These are phyloP conservation scores for Radiomyces spectabilis DNA, from an alignment of 192 early-diverging fungal species.

Conservation along the genomic window DNA sequence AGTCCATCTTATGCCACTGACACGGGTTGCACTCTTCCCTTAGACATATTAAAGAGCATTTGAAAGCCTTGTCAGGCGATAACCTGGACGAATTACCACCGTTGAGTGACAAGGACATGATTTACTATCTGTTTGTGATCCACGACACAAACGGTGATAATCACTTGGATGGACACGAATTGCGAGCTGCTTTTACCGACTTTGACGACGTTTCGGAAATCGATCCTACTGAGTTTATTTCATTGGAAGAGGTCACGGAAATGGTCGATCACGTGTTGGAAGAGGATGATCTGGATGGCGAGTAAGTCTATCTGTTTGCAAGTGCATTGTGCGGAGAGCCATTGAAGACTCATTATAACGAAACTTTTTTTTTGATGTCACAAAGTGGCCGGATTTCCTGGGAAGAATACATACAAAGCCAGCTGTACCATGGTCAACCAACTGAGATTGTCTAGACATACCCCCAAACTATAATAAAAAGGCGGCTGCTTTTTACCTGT, in stretches of 20 bases:
- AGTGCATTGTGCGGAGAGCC: not conserved
- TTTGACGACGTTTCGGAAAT: slow-evolving; percentile 26
- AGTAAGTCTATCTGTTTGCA: slow-evolving; percentile 40
- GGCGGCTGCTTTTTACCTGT: not conserved
- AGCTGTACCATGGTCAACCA: slow-evolving; percentile 35
- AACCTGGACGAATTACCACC: slow-evolving; percentile 31
- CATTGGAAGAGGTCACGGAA: slow-evolving; percentile 43
- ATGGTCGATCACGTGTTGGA: slow-evolving; percentile 69
- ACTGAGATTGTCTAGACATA: not conserved
- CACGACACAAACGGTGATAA: slow-evolving; percentile 69
- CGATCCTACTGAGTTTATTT: slow-evolving; percentile 19
- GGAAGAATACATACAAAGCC: slow-evolving; percentile 50
- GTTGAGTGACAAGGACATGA: slow-evolving; percentile 47
- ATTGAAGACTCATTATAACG: not conserved
- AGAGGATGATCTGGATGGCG: slow-evolving; percentile 70
- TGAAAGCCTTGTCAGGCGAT: slow-evolving; percentile 32
- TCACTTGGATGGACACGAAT: slow-evolving; percentile 71
- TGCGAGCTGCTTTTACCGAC: slow-evolving; percentile 51
- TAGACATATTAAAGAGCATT: slow-evolving; percentile 48
- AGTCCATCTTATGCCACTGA: not conserved
- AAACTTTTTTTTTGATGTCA: not conserved
- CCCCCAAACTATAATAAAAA: not conserved
- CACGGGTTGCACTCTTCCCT: not conserved
- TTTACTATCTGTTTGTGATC: slow-evolving; percentile 63
- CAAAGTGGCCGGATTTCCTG: slow-evolving; percentile 47